Evolutionary conservation across 495 filamentous ascomycete species (phyloP), one percentile per base, ranked within the genome.

Genomic region (Sporormia fimetaria): DNA sequence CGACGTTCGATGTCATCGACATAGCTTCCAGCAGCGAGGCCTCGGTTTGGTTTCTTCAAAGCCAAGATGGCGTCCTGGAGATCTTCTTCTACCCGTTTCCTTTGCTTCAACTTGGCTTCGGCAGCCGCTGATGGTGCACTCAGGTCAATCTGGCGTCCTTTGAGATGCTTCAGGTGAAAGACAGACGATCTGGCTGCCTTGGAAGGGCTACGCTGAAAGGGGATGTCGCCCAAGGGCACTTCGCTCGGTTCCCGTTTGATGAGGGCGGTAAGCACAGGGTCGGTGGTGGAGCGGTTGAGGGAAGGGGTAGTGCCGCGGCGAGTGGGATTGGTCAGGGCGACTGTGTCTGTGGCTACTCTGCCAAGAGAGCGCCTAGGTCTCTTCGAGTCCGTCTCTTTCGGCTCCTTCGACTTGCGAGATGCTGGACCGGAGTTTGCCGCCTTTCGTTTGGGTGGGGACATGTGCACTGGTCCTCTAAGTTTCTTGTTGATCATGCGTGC

Each of bases 31-130:
- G 76, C 77, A 9, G 82, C 84, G 28, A 88, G 65, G 4, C 78
- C 70, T 40, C 90, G 71, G 54, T 95, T 94, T 4, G 90, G 90
- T 58, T 80, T 93, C 51, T 86, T 83, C 20, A 96, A 65, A 1
- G 82, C 69, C 8, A 73, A 65, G 42, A 96, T 95, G 9, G 88
- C 90, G 23, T 81, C 76, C 52, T 81, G 75, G 18, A 95, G 66
- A 55, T 94, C 83, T 42, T 78, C 77, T 42, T 92, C 79, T 4
- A 93, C 65, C 28, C 73, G 69, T 15, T 83, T 79, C 47, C 84
- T 80, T 59, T 83, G 81, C 49, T 71, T 76, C 32, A 77, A 58
- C 58, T 81, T 94, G 10, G 68, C 62, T 50, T 82, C 76, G 16
- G 68, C 67, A 18, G 70, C 68, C 27, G 72, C 63, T 6, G 70